phyloP scores from a whole-genome alignment of 495 filamentous ascomycete species.

The Neurospora sp. region DNA sequence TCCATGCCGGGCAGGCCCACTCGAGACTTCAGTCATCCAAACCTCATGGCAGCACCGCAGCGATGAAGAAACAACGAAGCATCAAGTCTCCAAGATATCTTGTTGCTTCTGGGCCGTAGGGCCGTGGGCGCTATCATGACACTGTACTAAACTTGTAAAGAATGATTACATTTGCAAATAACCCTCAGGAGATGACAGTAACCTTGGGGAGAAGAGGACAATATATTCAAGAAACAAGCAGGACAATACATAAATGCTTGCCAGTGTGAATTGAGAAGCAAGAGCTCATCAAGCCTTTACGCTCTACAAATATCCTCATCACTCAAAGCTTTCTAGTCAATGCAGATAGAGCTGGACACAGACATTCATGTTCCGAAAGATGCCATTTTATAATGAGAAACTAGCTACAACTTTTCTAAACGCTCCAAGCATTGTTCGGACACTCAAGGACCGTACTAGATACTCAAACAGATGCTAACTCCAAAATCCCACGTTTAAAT shows the following conservation, averaged over 20 bases:
- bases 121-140: not conserved
- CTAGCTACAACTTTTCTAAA: not conserved
- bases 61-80: not conserved
- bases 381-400: not conserved
- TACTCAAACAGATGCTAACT: not conserved
- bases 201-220: not conserved
- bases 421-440: not conserved
- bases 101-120: not conserved
- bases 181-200: not conserved
- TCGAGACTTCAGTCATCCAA: not conserved
- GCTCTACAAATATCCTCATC: not conserved
- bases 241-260: not conserved
- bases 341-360: not conserved
- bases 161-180: not conserved
- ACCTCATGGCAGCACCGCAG: not conserved
- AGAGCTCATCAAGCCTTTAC: too few relatives aligned
- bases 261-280: too few relatives aligned
- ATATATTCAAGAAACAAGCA: not conserved
- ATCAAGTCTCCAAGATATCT: not conserved
- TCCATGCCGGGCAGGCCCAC: not conserved
- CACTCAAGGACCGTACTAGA: not conserved
- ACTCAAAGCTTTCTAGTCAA: not conserved
- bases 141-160: not conserved
- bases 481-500: constrained; percentile 5
- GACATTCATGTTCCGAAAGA: not conserved